phyloP scores from a whole-genome alignment of 2,329 filamentous ascomycete genomes.

The Aspergillus aculeatinus region DNA sequence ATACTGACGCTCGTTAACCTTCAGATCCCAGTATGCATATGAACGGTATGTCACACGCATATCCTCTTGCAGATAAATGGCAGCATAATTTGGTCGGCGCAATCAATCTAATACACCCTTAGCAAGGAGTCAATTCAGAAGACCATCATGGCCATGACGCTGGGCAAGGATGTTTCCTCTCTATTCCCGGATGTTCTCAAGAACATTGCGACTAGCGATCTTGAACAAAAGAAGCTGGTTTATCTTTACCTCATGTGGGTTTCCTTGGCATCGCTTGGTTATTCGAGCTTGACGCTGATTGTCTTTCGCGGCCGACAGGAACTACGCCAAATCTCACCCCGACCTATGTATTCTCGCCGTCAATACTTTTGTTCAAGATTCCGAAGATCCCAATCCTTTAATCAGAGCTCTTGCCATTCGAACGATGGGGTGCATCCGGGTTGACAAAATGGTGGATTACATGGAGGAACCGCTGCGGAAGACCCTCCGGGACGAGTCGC shows the following conservation, averaged over 20 bases:
- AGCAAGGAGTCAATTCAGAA: constrained; percentile 98
- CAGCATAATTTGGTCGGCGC: background rate
- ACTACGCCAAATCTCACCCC: constrained; percentile 98
- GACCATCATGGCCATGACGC: constrained; percentile 99
- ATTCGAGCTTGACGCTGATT: constrained; percentile 19
- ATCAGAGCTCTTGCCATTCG: constrained; percentile 92
- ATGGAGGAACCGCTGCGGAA: constrained; percentile 98
- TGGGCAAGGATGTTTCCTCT: constrained; percentile 97
- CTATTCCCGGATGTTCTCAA: constrained; percentile 97
- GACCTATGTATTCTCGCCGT: constrained; percentile 98
- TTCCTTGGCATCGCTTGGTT: background rate
- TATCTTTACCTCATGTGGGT: constrained; percentile 94
- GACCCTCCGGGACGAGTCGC: constrained; percentile 93
- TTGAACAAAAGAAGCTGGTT: constrained; percentile 99
- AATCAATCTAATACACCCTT: constrained; percentile 29
- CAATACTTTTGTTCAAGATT: constrained; percentile 98
- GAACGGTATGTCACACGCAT: constrained; percentile 61
- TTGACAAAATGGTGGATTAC: constrained; percentile 99
- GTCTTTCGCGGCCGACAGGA: constrained; percentile 58
- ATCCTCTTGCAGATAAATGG: background rate
- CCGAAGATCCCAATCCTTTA: constrained; percentile 95
- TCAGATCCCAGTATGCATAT: constrained; percentile 94
- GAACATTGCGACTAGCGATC: constrained; percentile 91
- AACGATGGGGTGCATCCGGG: constrained; percentile 97
- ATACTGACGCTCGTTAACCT: constrained; percentile 30